Conservation (phyloP, 129 eudicot genomes). For the Tanacetum coccineum region DNA sequence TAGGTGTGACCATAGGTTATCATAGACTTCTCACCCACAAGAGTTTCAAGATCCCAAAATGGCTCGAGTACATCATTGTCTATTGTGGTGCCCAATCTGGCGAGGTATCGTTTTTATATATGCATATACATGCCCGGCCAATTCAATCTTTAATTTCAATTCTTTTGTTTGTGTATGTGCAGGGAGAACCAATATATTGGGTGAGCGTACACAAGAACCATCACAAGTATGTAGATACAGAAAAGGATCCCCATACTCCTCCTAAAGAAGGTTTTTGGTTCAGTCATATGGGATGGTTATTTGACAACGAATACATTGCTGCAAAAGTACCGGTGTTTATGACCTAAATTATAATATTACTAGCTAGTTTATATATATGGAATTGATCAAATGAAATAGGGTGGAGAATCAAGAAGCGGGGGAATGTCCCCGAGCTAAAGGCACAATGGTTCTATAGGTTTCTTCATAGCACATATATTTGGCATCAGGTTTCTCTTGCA, state of each 20-base stretch:
- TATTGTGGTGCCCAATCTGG: not conserved
- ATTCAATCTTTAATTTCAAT: too few relatives aligned
- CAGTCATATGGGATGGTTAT: conserved; percentile 27
- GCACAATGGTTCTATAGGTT: too few relatives aligned
- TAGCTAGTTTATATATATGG: too few relatives aligned
- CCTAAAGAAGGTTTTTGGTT: conserved; percentile 22
- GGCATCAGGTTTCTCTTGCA: too few relatives aligned
- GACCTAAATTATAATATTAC: too few relatives aligned
- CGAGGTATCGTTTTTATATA: too few relatives aligned
- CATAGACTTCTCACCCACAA: not conserved
- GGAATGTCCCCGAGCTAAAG: too few relatives aligned
- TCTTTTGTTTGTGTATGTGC: not conserved
- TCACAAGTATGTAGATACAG: conserved; percentile 24
- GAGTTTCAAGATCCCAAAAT: not conserved
- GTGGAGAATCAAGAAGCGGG: too few relatives aligned
- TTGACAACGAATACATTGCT: conserved; percentile 19
- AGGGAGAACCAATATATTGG: conserved; percentile 26
- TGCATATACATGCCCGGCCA: too few relatives aligned
- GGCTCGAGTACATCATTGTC: not conserved
- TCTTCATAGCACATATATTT: too few relatives aligned
- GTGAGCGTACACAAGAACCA: conserved; percentile 22
- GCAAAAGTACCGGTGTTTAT: not conserved
- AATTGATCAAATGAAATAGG: too few relatives aligned
- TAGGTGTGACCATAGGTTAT: not conserved
- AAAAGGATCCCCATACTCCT: conserved; percentile 20